Percentiles rank a stretch among this genome's conserved stretches.
Conservation (phyloP, 495 filamentous ascomycete species). For the Penicillium pulvis region DNA sequence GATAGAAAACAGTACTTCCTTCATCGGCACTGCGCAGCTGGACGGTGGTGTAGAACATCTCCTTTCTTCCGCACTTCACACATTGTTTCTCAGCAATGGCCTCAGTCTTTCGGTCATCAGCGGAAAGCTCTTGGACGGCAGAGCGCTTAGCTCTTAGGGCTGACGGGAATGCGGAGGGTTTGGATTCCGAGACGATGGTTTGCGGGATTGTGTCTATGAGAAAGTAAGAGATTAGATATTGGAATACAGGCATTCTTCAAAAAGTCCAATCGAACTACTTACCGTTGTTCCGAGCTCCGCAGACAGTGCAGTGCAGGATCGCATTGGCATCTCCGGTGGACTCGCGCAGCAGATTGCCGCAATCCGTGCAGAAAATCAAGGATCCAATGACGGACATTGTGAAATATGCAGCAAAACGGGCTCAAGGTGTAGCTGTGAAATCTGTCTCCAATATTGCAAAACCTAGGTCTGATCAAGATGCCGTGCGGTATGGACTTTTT, state of each 20-base stretch:
- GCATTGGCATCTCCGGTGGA: constrained; percentile 74
- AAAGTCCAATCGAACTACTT: neutral
- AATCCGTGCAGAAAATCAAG: constrained; percentile 90
- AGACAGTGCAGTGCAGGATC: constrained; percentile 79
- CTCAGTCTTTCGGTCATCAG: constrained; percentile 76
- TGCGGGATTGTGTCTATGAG: constrained; percentile 75
- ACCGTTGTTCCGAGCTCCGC: constrained; percentile 84
- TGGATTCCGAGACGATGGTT: constrained; percentile 78
- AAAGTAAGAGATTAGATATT: neutral
- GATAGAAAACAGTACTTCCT: constrained; percentile 88
- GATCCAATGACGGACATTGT: constrained; percentile 85
- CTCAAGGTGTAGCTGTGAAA: neutral
- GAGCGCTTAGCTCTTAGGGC: constrained; percentile 80
- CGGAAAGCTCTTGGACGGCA: constrained; percentile 78
- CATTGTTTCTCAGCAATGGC: constrained; percentile 72
- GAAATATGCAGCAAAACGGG: neutral
- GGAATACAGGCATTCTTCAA: neutral
- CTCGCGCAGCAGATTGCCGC: constrained; percentile 84
- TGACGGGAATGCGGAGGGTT: constrained; percentile 85
- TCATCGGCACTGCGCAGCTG: constrained; percentile 94
- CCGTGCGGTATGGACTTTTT: constrained; percentile 18
- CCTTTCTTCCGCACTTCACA: constrained; percentile 74
- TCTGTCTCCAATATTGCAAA: neutral
- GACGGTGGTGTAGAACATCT: constrained; percentile 82
- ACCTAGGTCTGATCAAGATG: neutral